Evolutionary conservation across 1,284 basidiomycete genomes (phyloP).

Genomic region (Austropuccinia psidii): DNA sequence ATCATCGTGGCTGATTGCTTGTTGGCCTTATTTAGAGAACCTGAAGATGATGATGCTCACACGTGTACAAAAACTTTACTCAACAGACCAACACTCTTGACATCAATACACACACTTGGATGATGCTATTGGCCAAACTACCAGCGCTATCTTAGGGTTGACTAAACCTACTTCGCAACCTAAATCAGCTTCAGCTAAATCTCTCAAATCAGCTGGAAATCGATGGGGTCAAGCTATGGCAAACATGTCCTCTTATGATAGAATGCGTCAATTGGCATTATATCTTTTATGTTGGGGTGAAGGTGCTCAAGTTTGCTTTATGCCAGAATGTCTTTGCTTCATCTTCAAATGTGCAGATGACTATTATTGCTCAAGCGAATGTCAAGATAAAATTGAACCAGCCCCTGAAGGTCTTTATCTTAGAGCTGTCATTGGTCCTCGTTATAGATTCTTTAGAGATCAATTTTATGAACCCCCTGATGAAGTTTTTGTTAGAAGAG

Average conservation of each 20-base stretch:
- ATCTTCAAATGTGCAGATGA: conserved; percentile 99
- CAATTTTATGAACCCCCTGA: conserved; percentile 96
- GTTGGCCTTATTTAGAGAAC: too few relatives aligned
- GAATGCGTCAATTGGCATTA: conserved; percentile 88
- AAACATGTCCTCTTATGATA: conserved; percentile 97
- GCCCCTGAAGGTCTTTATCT: conserved; percentile 93
- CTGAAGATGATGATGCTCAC: too few relatives aligned
- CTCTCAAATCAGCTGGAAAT: conserved; percentile 73
- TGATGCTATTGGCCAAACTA: conserved; percentile 85
- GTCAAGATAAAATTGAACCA: conserved; percentile 84
- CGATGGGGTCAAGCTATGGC: conserved; percentile 98
- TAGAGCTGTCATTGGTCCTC: conserved; percentile 78
- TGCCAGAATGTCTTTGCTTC: conserved; percentile 94
- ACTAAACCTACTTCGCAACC: conserved; percentile 54
- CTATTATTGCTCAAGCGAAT: conserved; percentile 96
- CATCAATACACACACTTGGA: too few relatives aligned
- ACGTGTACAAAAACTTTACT: too few relatives aligned
- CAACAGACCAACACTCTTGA: too few relatives aligned
- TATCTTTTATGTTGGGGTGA: conserved; percentile 97
- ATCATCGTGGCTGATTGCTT: too few relatives aligned
- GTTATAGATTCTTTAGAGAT: conserved; percentile 96
- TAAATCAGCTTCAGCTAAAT: conserved; percentile 63
- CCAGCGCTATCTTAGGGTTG: conserved; percentile 70
- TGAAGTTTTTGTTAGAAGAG: conserved; percentile 79
- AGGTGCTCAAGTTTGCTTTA: conserved; percentile 91